Evolutionary conservation across 2,329 filamentous ascomycete species (phyloP).

Genomic region (Beauveria asiatica): DNA sequence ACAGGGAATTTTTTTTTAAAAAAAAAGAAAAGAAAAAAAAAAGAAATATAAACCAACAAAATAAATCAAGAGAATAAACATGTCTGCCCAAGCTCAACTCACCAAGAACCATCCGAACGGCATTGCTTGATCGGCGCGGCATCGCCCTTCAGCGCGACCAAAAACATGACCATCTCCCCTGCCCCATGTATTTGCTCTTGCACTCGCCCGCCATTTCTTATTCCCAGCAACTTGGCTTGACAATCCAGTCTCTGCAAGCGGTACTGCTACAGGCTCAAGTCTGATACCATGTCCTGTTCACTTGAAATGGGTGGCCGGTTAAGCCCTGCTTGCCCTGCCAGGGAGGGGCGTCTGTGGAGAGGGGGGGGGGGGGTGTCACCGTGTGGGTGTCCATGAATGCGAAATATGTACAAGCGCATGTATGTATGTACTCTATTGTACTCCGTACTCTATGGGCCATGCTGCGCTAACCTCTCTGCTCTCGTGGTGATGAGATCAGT

Average conservation of each 20-base stretch:
- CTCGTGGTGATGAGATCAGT: constrained; percentile 11
- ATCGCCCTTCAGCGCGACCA: background rate
- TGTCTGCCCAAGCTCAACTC: constrained; percentile 1
- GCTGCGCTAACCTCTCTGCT: constrained; percentile 8
- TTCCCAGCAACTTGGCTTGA: background rate
- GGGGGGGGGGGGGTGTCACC: background rate
- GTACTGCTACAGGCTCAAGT: background rate
- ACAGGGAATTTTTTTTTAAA: no score
- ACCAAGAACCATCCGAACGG: constrained; percentile 6
- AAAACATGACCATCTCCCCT: background rate
- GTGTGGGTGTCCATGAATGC: background rate
- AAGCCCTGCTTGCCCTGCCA: background rate
- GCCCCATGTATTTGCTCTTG: background rate
- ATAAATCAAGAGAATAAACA: background rate
- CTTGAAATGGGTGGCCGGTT: constrained; percentile 8
- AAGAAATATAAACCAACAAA: background rate
- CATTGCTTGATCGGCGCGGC: background rate
- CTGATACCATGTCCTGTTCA: constrained; percentile 4
- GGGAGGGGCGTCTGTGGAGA: background rate
- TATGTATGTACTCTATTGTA: constrained; percentile 4
- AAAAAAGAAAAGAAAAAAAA: background rate
- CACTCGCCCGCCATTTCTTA: background rate
- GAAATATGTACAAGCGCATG: background rate
- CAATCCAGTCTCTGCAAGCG: background rate
- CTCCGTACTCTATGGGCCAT: constrained; percentile 1